Evolutionary conservation across 2,329 filamentous ascomycete species (phyloP).

Genomic region (Escovopsis sp.): DNA sequence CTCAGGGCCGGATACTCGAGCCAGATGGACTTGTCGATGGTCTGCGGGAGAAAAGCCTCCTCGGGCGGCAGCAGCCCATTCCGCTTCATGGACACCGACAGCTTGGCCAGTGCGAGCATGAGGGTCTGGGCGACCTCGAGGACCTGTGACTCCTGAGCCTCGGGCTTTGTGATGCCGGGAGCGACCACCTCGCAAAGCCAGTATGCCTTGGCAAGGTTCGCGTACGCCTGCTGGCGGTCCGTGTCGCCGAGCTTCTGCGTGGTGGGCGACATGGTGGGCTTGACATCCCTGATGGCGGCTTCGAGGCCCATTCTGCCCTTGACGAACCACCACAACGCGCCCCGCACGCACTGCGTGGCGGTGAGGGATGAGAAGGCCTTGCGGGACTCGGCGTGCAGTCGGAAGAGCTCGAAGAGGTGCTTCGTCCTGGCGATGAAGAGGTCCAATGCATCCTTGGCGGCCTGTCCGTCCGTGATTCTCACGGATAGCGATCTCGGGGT

Average conservation of each 20-base stretch:
- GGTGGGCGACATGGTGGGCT: conserved; percentile 27
- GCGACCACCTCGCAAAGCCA: conserved; percentile 56
- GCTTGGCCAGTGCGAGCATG: conserved; percentile 51
- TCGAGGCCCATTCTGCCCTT: conserved; percentile 68
- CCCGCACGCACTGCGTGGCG: conserved; percentile 54
- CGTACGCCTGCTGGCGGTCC: conserved; percentile 59
- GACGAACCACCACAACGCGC: conserved; percentile 80
- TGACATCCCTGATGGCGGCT: conserved; percentile 49
- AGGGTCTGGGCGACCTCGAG: conserved; percentile 41
- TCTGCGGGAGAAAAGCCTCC: conserved; percentile 55
- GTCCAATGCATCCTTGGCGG: conserved; percentile 50
- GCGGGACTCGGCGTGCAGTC: conserved; percentile 59
- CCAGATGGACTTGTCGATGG: conserved; percentile 72
- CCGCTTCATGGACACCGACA: conserved; percentile 70
- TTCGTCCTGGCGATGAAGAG: conserved; percentile 57
- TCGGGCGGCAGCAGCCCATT: conserved; percentile 65
- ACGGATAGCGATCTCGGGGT: conserved; percentile 20
- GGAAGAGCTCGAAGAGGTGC: conserved; percentile 63
- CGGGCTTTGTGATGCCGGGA: conserved; percentile 32
- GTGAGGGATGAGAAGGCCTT: conserved; percentile 49
- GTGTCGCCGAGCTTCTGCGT: conserved; percentile 38
- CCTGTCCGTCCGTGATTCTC: conserved; percentile 28
- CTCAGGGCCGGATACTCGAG: conserved; percentile 60
- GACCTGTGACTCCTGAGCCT: conserved; percentile 31
- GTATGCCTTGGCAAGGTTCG: conserved; percentile 71